Evolutionary conservation across 352 stramenopile species (phyloP), one percentile per base, ranked within the genome.

Genomic region (Globisporangium recalcitrans): DNA sequence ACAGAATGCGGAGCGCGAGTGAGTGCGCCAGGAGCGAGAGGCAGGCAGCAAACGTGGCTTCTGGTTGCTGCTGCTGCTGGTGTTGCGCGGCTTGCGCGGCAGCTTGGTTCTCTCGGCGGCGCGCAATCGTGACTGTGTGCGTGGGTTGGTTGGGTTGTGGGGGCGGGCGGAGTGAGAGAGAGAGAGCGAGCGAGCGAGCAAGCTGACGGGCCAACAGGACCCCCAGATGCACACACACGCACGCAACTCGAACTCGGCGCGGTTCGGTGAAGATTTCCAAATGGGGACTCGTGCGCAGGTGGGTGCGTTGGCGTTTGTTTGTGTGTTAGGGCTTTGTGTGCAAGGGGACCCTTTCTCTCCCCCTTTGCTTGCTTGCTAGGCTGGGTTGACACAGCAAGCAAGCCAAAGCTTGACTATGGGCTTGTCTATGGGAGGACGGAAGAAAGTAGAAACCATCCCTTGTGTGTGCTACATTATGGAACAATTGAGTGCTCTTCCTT

Each of bases 181-280:
- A 31, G 26, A 24, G 32, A 26, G 13, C 22, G 52, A 10, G 36
- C 16, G 53, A 22, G 16, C n/a, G n/a, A n/a, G n/a, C n/a, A n/a
- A 26, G 53, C 24, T 11, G 19, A 38, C 3, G 40, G 40, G 24
- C 34, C 29, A 32, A 22, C 26, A 49, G 14, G 38, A 46, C 38
- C 38, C 38, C 16, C 38, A 46, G 38, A 46, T 46, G 38, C 38
- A 46, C 38, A 46, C 53, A 59, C 36, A 32, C 53, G 56, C 56
- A 51, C 49, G 49, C 49, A 56, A 56, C 49, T 56, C 49, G 27
- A 24, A 24, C 26, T 29, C 6, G 19, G 7, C 52, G 42, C 53
- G 58, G 58, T 63, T 63, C 58, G 58, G 58, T 63, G 58, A 63
- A 63, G 48, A 63, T 57, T 63, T 56, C n/a, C 58, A 57, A 63